Conservation (phyloP, 768 basidiomycete species). For the Tulasnella calospora region DNA sequence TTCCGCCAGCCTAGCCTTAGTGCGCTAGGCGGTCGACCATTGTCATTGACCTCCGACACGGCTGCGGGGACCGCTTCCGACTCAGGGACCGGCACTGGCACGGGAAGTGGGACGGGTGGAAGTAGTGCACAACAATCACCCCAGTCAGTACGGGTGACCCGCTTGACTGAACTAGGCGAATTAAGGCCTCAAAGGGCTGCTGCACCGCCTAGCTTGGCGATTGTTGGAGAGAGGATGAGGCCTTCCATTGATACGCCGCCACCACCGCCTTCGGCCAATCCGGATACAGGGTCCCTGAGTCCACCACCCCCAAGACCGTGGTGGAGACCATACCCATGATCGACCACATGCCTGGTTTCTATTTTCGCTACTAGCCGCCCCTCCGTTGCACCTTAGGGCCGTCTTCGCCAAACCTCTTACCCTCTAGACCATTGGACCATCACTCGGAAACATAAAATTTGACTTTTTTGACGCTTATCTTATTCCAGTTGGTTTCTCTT, state of each 20-base stretch:
- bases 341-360: neutral
- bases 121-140: neutral
- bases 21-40: slow-evolving; percentile 15
- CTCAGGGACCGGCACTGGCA: slow-evolving; percentile 5
- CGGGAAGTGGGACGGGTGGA: slow-evolving; percentile 1
- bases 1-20: slow-evolving; percentile 5
- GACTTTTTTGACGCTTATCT: slow-evolving; percentile 1
- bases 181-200: neutral
- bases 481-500: neutral
- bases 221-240: slow-evolving; percentile 1
- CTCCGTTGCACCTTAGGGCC: neutral
- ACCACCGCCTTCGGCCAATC: neutral
- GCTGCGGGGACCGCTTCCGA: neutral
- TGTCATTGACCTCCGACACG: neutral
- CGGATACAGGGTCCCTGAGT: neutral
- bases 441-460: neutral
- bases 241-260: slow-evolving; percentile 1
- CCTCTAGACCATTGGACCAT: neutral
- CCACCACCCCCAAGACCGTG: slow-evolving; percentile 14
- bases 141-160: neutral
- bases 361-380: neutral
- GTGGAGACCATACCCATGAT: neutral
- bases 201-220: neutral
- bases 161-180: neutral
- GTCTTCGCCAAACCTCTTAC: neutral